Conservation (phyloP, 129 eudicot species). For the Sambucus nigra region DNA sequence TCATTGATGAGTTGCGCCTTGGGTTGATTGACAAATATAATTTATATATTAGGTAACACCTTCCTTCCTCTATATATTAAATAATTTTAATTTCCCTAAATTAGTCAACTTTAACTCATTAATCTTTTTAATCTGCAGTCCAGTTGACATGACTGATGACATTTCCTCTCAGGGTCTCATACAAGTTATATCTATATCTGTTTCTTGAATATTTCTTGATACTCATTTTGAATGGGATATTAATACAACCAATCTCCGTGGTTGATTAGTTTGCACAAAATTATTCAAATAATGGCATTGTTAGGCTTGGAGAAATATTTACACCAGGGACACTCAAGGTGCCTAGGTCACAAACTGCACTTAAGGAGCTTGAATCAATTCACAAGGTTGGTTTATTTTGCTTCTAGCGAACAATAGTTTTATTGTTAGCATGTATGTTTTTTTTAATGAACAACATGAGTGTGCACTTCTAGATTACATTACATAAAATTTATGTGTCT, state of each 20-base stretch:
- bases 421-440: no score
- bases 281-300: constrained; percentile 63
- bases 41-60: constrained; percentile 66
- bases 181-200: constrained; percentile 43
- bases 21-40: constrained; percentile 71
- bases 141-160: constrained; percentile 87
- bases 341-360: constrained; percentile 61
- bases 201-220: constrained; percentile 1
- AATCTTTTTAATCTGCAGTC: constrained; percentile 41
- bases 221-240: not conserved
- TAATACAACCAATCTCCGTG: constrained; percentile 3
- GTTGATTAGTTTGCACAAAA: constrained; percentile 58
- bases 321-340: constrained; percentile 83
- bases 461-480: no score
- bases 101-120: constrained; percentile 5
- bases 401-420: no score
- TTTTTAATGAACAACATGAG: no score
- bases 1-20: constrained; percentile 84
- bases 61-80: not conserved
- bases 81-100: not conserved
- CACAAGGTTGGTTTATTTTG: constrained; percentile 92
- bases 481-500: no score
- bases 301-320: constrained; percentile 79
- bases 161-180: constrained; percentile 88
- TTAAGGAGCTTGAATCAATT: constrained; percentile 90